phyloP scores from a whole-genome alignment of 345 rosid genomes.

The Fremontodendron californicum region DNA sequence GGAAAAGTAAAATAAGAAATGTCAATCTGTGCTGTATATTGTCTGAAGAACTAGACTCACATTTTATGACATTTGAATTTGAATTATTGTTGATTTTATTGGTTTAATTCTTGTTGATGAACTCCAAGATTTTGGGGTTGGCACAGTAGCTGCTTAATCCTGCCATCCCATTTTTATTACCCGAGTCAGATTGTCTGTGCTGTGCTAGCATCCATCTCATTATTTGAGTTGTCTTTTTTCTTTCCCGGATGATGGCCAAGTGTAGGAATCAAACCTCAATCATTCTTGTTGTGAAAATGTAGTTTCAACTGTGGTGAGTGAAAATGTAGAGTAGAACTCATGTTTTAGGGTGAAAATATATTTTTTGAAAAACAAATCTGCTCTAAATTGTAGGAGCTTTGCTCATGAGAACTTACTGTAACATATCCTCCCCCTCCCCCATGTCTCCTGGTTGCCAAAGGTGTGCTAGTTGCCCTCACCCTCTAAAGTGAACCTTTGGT shows the following conservation, averaged over 20 bases:
- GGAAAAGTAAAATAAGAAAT: neutral
- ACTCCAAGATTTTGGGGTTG: neutral
- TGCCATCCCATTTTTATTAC: neutral
- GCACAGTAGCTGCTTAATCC: neutral
- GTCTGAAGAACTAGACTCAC: neutral
- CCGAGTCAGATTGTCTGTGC: neutral
- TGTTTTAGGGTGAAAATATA: neutral
- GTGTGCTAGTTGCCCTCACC: neutral
- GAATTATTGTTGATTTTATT: neutral
- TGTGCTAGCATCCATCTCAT: neutral
- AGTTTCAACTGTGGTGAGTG: neutral
- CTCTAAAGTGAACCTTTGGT: neutral
- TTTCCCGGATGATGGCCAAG: neutral
- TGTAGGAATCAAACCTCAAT: neutral
- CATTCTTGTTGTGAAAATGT: neutral
- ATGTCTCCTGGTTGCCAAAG: neutral
- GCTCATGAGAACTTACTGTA: neutral
- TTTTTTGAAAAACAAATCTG: neutral
- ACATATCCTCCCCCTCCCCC: neutral
- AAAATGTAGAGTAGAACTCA: neutral
- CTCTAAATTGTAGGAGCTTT: neutral
- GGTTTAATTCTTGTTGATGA: neutral
- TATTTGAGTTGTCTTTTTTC: slow-evolving; percentile 5
- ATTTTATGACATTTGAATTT: neutral
- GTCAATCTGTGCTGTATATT: neutral